Base-by-base conservation (phyloP, 495 filamentous ascomycete genomes). In the Hypoxylon rickii region DNA sequence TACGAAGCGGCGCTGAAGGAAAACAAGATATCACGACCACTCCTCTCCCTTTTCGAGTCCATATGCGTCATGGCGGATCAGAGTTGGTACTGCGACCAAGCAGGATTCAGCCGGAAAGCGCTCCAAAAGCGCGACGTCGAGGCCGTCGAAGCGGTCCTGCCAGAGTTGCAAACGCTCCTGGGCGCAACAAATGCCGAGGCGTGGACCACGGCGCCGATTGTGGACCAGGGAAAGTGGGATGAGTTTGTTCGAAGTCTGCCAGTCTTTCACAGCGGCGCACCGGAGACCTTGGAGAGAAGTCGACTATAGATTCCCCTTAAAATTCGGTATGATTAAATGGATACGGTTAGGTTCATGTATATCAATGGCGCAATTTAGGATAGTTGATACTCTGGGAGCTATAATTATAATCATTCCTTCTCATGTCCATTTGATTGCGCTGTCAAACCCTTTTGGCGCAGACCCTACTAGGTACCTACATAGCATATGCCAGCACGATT, bases 61-160 rank as follows among this genome's bases (percentile, higher is more conserved):
- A 63, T 44, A 11, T 62, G 65, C 19, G 50, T 73, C 5, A 66
- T 60, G 26, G 44, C 50, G 3, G 69, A 72, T 42, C 37, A 68
- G 8, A 64, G 66, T 7, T 76, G 70, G 71, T 76, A 64, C 36
- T 47, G 45, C 11, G 65, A 71, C 17, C 31, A 66, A 2, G 61
- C 43, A 7, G 15, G 10, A 15, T 2, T 13, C 19, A 43, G 4
- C 5, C 29, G 26, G 19, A 22, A 42, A 22, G 38, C 33, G 1
- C 13, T 43, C 22, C n/a, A 16, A 15, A 22, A 11, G 3, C 26
- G 26, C 7, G 38, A 52, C 8, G 38, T n/a, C 0, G 26, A 52
- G 29, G 49, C 39, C 7, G 24, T 11, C 6, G 40, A 44, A 18
- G 39, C 24, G 3, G 7, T 44, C 16, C 16, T 52, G n/a, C 49